A percentile compares a stretch with the other conserved stretches of the same genome.
Conservation (phyloP, 805 yeast species). For the Scheffersomyces coipomensis region DNA sequence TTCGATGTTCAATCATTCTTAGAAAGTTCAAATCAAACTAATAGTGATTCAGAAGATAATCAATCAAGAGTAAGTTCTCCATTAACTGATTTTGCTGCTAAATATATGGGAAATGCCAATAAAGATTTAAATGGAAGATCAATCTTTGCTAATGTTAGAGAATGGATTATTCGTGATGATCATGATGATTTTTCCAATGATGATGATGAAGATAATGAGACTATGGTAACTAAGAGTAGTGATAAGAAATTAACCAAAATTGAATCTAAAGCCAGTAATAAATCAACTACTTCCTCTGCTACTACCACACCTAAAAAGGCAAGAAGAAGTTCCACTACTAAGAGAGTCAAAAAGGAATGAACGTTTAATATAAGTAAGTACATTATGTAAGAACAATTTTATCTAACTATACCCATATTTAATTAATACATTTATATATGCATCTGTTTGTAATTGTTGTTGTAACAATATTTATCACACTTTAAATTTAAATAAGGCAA, state of each 20-base stretch:
- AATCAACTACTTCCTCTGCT: not conserved
- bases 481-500: too few species aligned
- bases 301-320: not conserved
- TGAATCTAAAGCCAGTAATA: not conserved
- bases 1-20: constrained; percentile 24
- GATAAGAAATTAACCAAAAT: too few species aligned
- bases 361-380: too few species aligned
- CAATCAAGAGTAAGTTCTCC: constrained; percentile 44
- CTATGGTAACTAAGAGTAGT: not conserved
- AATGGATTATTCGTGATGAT: constrained; percentile 39
- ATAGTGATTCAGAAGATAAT: constrained; percentile 25
- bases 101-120: constrained; percentile 57
- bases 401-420: too few species aligned
- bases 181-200: constrained; percentile 26
- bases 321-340: not conserved
- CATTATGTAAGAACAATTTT: too few species aligned
- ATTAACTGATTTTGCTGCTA: constrained; percentile 65
- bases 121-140: constrained; percentile 30
- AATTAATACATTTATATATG: too few species aligned
- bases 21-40: constrained; percentile 16
- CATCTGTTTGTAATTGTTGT: too few species aligned
- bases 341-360: not conserved
- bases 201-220: constrained; percentile 17
- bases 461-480: too few species aligned
- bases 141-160: constrained; percentile 39